Evolutionary conservation across 2,329 filamentous ascomycete genomes (phyloP), one percentile per base, ranked within the genome.

Genomic region (Pyrenophora graminea): DNA sequence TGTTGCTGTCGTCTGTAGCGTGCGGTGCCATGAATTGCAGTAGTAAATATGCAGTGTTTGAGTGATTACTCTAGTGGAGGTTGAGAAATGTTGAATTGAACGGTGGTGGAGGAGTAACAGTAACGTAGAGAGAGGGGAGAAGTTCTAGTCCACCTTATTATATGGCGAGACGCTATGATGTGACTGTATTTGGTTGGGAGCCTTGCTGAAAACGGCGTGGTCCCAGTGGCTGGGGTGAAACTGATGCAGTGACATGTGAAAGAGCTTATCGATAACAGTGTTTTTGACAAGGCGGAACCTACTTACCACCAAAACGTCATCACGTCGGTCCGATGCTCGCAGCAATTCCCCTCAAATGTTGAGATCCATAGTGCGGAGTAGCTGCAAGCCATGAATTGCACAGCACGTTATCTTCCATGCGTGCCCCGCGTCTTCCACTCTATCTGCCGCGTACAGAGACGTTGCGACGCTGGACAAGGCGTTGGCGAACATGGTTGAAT

Each of bases 1-100:
- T 70, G 34, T 67, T 62, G 63, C 63, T 63, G 37, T 64, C 61
- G 53, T 66, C 57, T 13, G 66, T 56, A 42, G 69, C 70, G 68
- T 73, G 71, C 40, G 71, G 71, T 58, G 63, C 56, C 63, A 66
- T 66, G 41, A 47, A 50, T 39, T 53, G 51, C 38, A 43, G 47
- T 40, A 49, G 45, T 30, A 25, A 15, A 39, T 45, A 41, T 43
- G 42, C 40, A 48, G 47, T 53, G 45, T 37, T 39, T 23, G 15
- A n/a, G 39, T 34, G 15, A 21, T 27, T 38, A 43, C 41, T 46
- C 18, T 21, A 18, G 44, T 45, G 41, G 40, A 39, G 23, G 32
- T 21, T 15, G 32, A 39, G 27, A 39, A 18, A 18, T 40, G 48
- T 48, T 43, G 53, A 57, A 53, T 43, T 37, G 43, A 51, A 36